phyloP scores from a whole-genome alignment of 2,329 filamentous ascomycete species.

The Pseudogymnoascus verrucosus region DNA sequence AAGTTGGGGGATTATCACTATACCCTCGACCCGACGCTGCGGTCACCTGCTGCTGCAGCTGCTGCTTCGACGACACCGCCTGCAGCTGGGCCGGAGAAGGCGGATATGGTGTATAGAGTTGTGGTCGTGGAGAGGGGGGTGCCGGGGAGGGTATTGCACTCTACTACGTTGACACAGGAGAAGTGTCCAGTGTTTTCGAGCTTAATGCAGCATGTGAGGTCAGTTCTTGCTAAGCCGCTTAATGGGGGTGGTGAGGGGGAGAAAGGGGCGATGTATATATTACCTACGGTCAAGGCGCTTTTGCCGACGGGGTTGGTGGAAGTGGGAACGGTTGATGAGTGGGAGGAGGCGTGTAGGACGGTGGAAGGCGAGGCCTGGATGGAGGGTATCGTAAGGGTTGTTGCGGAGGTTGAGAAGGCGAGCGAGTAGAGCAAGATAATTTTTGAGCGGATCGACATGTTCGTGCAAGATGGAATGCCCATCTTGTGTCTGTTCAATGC shows the following conservation, averaged over 20 bases:
- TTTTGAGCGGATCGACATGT: background rate
- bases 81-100: background rate
- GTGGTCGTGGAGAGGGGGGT: constrained; percentile 20
- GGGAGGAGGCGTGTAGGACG: constrained; percentile 16
- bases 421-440: background rate
- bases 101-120: constrained; percentile 18
- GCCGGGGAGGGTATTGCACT: constrained; percentile 16
- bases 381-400: constrained; percentile 24
- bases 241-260: constrained; percentile 10
- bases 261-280: constrained; percentile 11
- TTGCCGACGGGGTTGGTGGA: constrained; percentile 19
- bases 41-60: background rate
- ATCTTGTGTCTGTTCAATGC: background rate
- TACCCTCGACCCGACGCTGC: constrained; percentile 1
- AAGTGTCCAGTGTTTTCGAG: constrained; percentile 21
- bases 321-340: constrained; percentile 20
- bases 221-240: constrained; percentile 11
- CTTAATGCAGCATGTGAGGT: constrained; percentile 21
- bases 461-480: background rate
- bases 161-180: constrained; percentile 15
- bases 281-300: constrained; percentile 18
- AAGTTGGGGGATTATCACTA: constrained; percentile 12
- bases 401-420: constrained; percentile 16
- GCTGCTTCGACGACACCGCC: background rate
- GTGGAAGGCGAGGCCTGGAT: constrained; percentile 24